phyloP scores from a whole-genome alignment of 371 early-diverging fungal genomes.

The Mucor indicus region DNA sequence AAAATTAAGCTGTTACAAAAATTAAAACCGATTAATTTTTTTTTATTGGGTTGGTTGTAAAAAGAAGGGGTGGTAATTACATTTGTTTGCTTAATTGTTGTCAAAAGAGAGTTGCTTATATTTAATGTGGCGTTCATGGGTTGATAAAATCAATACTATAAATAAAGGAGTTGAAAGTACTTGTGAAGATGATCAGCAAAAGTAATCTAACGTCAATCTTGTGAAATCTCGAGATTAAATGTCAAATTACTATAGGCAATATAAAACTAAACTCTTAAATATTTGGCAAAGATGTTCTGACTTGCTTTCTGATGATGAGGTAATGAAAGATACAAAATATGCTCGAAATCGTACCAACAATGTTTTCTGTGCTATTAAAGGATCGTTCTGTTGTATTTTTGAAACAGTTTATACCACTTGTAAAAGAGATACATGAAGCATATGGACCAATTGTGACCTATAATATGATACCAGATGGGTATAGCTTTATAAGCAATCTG shows the following conservation, averaged over 20 bases:
- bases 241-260: no score
- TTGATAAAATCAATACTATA: conserved; percentile 42
- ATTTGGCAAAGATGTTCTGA: conserved; percentile 23
- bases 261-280: conserved; percentile 19
- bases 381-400: conserved; percentile 32
- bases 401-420: conserved; percentile 25
- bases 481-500: conserved; percentile 31
- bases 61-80: no score
- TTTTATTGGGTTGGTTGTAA: no score
- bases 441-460: conserved; percentile 16
- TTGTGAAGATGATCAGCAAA: not conserved
- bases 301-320: conserved; percentile 22
- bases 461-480: conserved; percentile 26
- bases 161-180: conserved; percentile 10
- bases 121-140: conserved; percentile 55
- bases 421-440: conserved; percentile 27
- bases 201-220: no score
- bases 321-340: not conserved
- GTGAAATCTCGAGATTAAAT: no score
- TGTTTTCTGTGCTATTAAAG: conserved; percentile 5
- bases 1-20: no score
- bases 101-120: no score
- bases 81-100: no score
- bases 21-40: no score
- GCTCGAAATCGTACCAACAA: not conserved